phyloP scores from a whole-genome alignment of 176 grass and related monocot species.

The Oryza punctata region DNA sequence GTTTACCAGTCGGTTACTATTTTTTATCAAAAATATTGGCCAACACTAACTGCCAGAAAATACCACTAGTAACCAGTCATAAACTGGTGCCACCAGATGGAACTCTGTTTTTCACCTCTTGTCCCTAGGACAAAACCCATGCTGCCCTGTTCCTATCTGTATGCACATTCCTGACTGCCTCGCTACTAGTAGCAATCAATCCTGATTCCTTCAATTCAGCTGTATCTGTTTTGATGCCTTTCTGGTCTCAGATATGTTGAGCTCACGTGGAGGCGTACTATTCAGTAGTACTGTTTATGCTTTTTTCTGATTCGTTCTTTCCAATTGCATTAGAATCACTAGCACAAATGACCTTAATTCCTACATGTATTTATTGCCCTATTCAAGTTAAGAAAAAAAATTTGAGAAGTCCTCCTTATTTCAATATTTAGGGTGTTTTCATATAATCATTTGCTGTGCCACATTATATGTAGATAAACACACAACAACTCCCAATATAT shows the following conservation, averaged over 20 bases:
- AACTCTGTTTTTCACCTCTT: conserved; percentile 5
- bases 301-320: conserved; percentile 24
- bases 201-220: conserved; percentile 11
- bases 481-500: not conserved
- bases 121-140: not conserved
- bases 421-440: not conserved
- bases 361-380: not conserved
- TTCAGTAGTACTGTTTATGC: not conserved
- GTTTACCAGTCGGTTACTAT: not conserved
- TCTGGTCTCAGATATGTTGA: not conserved
- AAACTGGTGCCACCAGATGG: not conserved
- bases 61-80: not conserved
- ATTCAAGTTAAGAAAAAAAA: conserved; percentile 17
- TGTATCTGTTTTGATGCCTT: not conserved
- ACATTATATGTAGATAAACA: conserved; percentile 1
- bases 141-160: not conserved
- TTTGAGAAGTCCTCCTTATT: conserved; percentile 5
- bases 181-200: not conserved
- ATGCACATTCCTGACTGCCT: not conserved
- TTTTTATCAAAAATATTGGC: not conserved
- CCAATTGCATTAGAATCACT: not conserved
- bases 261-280: not conserved
- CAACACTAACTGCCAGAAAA: not conserved
- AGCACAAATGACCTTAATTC: not conserved
- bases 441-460: not conserved